phyloP scores from a whole-genome alignment of 108 stramenopile species.

The Thalassiosira profunda region DNA sequence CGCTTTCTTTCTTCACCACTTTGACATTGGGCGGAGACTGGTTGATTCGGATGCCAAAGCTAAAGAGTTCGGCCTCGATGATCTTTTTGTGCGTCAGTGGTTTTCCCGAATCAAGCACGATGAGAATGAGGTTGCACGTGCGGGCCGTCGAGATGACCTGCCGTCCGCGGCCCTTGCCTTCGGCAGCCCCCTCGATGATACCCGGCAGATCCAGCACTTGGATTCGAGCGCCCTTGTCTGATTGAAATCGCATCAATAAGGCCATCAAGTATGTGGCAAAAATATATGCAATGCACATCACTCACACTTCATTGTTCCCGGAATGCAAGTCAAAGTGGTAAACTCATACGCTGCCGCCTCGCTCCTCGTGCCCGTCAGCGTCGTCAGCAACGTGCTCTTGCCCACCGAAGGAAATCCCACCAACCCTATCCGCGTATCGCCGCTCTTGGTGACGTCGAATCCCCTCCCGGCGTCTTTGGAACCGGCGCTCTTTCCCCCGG shows the following conservation, averaged over 20 bases:
- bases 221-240: constrained; percentile 95
- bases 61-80: constrained; percentile 96
- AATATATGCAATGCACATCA: not conserved
- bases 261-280: not conserved
- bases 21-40: constrained; percentile 95
- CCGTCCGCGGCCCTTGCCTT: constrained; percentile 97
- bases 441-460: constrained; percentile 97
- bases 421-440: constrained; percentile 97
- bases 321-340: constrained; percentile 98
- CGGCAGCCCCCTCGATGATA: constrained; percentile 99
- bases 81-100: constrained; percentile 98
- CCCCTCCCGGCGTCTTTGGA: constrained; percentile 96
- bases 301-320: constrained; percentile 97
- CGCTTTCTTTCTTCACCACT: constrained; percentile 92
- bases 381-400: constrained; percentile 96
- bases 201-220: constrained; percentile 99
- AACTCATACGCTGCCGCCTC: constrained; percentile 99
- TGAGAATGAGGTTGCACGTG: constrained; percentile 97
- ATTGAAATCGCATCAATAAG: not conserved
- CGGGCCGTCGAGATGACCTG: constrained; percentile 97
- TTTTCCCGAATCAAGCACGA: constrained; percentile 95
- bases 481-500: constrained; percentile 86
- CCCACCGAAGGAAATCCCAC: constrained; percentile 99
- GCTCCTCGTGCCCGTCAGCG: constrained; percentile 93
- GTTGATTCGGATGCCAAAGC: constrained; percentile 98